phyloP scores from a whole-genome alignment of 495 filamentous ascomycete genomes.

The Chaetomium tenue region DNA sequence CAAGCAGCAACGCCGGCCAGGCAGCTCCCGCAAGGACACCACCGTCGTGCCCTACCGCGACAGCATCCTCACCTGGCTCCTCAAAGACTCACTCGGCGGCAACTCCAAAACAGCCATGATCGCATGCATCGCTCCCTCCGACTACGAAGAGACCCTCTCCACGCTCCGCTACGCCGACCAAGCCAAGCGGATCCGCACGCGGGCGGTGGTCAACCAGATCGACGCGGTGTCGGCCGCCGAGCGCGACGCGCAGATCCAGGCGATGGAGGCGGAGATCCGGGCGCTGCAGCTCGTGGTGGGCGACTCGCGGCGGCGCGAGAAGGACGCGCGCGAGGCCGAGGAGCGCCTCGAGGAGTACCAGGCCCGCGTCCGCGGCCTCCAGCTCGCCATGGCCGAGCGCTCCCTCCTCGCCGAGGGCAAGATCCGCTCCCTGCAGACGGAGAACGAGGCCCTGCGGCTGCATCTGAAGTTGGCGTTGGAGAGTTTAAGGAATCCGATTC shows the following conservation, averaged over 20 bases:
- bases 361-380: constrained; percentile 76
- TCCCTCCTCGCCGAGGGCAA: constrained; percentile 85
- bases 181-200: constrained; percentile 95
- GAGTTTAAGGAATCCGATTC: constrained; percentile 84
- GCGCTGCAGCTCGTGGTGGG: constrained; percentile 73
- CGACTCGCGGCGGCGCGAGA: constrained; percentile 49
- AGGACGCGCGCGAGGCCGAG: constrained; percentile 54
- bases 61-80: constrained; percentile 93
- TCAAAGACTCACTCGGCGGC: constrained; percentile 92
- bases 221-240: constrained; percentile 82
- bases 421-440: constrained; percentile 77
- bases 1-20: constrained; percentile 41
- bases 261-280: constrained; percentile 92
- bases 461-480: constrained; percentile 86
- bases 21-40: constrained; percentile 25
- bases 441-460: constrained; percentile 83
- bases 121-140: constrained; percentile 88
- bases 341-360: constrained; percentile 92
- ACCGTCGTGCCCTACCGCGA: constrained; percentile 91
- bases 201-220: constrained; percentile 84
- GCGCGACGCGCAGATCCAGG: constrained; percentile 86
- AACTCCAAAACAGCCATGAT: constrained; percentile 99
- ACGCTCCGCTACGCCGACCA: constrained; percentile 97
- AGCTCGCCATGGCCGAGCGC: constrained; percentile 90
- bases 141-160: constrained; percentile 96